These are phyloP conservation scores for Chlorella sp. DNA, from an alignment of 139 green algal species.

Conservation along the genomic window DNA sequence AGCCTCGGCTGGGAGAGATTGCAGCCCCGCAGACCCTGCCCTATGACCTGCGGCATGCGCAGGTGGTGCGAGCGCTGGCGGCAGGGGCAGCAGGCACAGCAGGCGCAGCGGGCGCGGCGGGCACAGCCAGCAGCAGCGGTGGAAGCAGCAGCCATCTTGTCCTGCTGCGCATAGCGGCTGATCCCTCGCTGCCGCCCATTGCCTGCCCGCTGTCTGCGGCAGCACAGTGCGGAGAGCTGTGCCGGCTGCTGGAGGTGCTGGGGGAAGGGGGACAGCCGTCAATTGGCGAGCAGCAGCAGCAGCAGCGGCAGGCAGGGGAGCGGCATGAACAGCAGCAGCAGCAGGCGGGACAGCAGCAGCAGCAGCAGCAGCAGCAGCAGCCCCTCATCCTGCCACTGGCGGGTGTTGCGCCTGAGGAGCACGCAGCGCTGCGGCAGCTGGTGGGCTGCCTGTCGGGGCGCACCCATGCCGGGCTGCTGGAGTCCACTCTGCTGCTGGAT, in stretches of 20 bases:
- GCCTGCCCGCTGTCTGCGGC: not conserved
- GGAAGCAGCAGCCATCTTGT: not conserved
- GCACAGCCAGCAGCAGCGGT: not conserved
- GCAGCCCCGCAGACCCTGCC: not conserved
- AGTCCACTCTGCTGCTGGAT: not conserved
- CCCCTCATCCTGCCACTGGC: not conserved
- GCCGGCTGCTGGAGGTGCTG: not conserved
- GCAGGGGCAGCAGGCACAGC: not conserved
- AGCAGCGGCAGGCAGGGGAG: not conserved
- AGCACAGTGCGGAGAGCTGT: not conserved
- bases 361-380: not conserved
- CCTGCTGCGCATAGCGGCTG: not conserved
- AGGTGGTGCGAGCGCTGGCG: not conserved
- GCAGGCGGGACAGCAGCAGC: not conserved
- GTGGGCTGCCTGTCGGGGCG: conserved; percentile 10
- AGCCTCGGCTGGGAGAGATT: not conserved
- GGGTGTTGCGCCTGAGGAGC: not conserved
- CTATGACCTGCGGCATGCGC: conserved; percentile 10
- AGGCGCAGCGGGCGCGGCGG: not conserved
- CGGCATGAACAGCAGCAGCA: too few relatives aligned
- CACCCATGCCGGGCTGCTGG: conserved; percentile 20
- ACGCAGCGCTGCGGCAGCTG: conserved; percentile 20
- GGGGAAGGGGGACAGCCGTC: not conserved
- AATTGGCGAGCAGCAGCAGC: not conserved
- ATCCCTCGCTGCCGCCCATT: not conserved